phyloP scores from a whole-genome alignment of 2,329 filamentous ascomycete species.

The Ophiostoma novo-ulmi region DNA sequence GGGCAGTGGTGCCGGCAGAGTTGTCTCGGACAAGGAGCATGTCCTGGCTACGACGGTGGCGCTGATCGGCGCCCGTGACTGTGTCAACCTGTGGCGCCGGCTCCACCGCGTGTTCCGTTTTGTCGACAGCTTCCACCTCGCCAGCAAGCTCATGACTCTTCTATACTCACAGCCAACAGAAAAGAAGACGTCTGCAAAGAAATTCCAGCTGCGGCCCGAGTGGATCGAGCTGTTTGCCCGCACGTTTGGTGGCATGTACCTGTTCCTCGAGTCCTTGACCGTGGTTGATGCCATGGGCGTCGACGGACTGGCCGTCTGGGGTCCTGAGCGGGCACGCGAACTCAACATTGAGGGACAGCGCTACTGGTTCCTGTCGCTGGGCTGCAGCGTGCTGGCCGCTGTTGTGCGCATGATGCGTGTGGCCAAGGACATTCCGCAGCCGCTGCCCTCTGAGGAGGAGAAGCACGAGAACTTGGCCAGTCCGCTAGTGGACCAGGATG shows the following conservation, averaged over 20 bases:
- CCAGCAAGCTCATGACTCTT: slow-evolving; percentile 29
- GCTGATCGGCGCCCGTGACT: slow-evolving; percentile 35
- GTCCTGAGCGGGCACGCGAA: slow-evolving; percentile 41
- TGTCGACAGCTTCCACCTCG: slow-evolving; percentile 52
- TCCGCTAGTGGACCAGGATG: slow-evolving; percentile 30
- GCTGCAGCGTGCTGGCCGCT: slow-evolving; percentile 44
- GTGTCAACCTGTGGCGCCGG: slow-evolving; percentile 50
- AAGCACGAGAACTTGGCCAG: slow-evolving; percentile 19
- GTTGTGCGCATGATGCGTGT: slow-evolving; percentile 37
- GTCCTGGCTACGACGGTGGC: slow-evolving; percentile 30
- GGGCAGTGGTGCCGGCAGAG: neutral
- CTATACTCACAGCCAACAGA: neutral
- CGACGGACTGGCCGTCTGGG: slow-evolving; percentile 48
- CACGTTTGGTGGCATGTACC: slow-evolving; percentile 60
- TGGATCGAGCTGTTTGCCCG: slow-evolving; percentile 53
- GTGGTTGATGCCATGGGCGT: slow-evolving; percentile 50
- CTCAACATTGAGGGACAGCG: slow-evolving; percentile 58
- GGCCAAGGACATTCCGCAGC: slow-evolving; percentile 36
- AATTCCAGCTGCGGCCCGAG: neutral
- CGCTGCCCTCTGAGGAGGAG: slow-evolving; percentile 31
- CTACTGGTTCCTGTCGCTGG: slow-evolving; percentile 64
- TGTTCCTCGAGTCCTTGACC: slow-evolving; percentile 60
- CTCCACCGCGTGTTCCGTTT: slow-evolving; percentile 66
- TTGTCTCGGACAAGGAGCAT: neutral
- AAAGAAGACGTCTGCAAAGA: neutral